Base-by-base conservation (phyloP, 2,329 filamentous ascomycete species). In the Tolypocladium paradoxum region DNA sequence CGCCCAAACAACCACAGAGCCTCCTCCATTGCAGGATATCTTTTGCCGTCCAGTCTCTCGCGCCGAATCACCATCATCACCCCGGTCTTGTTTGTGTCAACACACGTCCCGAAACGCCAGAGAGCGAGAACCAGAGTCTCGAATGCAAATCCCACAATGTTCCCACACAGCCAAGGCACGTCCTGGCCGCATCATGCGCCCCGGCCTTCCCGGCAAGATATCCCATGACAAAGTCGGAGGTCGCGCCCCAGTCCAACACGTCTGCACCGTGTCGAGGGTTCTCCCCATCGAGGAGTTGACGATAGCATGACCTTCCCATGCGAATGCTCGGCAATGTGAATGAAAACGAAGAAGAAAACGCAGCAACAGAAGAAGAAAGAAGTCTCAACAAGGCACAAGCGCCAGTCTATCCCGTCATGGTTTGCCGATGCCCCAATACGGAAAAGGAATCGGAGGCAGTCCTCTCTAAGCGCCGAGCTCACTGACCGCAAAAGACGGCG, bases 401-500 rank as follows among this genome's bases (percentile, higher is more conserved):
- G 48, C 35, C 48, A 22, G 12, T 37, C 22, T 40, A 50, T 38
- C 6, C 35, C 48, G 18, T 33, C 18, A 20, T 14, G 18, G 9
- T 31, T 27, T n/a, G 29, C 29, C 29, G 4, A 29, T 29, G 29
- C 6, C 5, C 18, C 43, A 2, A 11, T 29, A 18, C 27, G 8
- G 6, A 4, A 6, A 9, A 31, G 16, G 9, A 46, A 3, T 2
- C 16, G 18, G 24, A 27, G 16, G 16, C 47, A 20, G 27, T 20
- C 29, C 35, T 31, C 38, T 29, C 55, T 61, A 70, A 46, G 66
- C 65, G 35, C 67, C 68, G 45, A 70, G 54, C 49, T 70, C 68
- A 53, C 62, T 66, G n/a, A 70, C 67, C 11, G 68, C 63, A 52
- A 70, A 68, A 8, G 66, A 64, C 7, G 68, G 68, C 12, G 67